phyloP scores from a whole-genome alignment of 1,284 basidiomycete species.

The Somion occarium region DNA sequence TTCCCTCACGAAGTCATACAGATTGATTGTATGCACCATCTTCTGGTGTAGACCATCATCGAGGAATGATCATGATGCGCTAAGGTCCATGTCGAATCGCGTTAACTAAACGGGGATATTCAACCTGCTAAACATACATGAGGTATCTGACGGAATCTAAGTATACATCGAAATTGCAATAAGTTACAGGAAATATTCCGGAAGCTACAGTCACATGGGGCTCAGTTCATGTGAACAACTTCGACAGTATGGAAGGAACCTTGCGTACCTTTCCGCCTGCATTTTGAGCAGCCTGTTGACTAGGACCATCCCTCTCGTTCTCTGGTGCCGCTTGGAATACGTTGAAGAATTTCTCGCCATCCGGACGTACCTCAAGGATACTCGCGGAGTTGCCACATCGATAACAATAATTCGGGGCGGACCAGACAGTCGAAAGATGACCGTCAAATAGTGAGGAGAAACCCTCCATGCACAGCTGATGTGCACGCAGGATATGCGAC shows the following conservation, averaged over 20 bases:
- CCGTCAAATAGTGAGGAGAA: conserved; percentile 94
- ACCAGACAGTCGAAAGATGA: conserved; percentile 97
- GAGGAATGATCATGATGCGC: background rate
- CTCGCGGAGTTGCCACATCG: conserved; percentile 97
- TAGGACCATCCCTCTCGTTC: conserved; percentile 86
- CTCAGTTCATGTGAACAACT: no score
- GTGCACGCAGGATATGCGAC: conserved; percentile 96
- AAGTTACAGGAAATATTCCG: conserved; percentile 22
- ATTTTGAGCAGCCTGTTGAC: conserved; percentile 66
- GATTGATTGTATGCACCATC: no score
- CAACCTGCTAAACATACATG: background rate
- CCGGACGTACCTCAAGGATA: conserved; percentile 94
- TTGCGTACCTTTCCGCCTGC: conserved; percentile 68
- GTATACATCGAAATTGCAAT: background rate
- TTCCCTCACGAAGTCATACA: background rate
- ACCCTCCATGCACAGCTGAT: conserved; percentile 99
- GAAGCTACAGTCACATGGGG: no score
- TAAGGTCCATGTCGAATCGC: background rate
- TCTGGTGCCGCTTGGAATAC: conserved; percentile 99
- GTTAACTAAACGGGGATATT: background rate
- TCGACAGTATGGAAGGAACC: conserved; percentile 16
- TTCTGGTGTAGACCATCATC: no score
- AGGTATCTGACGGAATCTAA: background rate
- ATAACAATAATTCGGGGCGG: conserved; percentile 97
- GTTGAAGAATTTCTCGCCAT: conserved; percentile 89